Percentiles rank a stretch among this genome's conserved stretches.
phyloP scores from a whole-genome alignment of 2,329 filamentous ascomycete genomes.

The Rutstroemia sydowiana region DNA sequence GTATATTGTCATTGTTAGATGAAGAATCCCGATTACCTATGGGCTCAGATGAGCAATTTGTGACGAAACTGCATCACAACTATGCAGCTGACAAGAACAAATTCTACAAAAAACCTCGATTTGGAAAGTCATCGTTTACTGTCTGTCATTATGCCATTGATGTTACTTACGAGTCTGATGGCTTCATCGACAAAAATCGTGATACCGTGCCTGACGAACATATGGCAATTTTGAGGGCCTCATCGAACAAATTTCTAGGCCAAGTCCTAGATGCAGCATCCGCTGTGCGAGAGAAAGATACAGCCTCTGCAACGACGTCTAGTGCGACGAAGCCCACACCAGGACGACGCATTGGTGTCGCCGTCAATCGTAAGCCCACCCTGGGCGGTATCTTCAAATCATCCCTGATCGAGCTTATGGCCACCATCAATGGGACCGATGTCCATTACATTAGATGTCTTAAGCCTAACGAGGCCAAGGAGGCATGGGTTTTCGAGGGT shows the following conservation, averaged over 20 bases:
- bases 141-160: conserved; percentile 98
- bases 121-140: conserved; percentile 95
- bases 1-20: conserved; percentile 84
- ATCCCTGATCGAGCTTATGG: conserved; percentile 95
- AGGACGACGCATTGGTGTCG: conserved; percentile 82
- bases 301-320: conserved; percentile 49
- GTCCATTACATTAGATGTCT: conserved; percentile 99
- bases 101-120: conserved; percentile 97
- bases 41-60: conserved; percentile 95
- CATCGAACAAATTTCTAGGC: conserved; percentile 76
- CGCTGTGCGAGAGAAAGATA: conserved; percentile 83
- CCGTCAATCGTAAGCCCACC: conserved; percentile 92
- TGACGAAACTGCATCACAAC: conserved; percentile 92
- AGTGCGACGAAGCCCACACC: conserved; percentile 72
- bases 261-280: conserved; percentile 81
- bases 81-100: conserved; percentile 85
- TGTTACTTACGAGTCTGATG: conserved; percentile 97
- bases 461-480: conserved; percentile 96
- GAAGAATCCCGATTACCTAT: conserved; percentile 95
- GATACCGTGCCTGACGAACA: conserved; percentile 98
- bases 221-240: conserved; percentile 82
- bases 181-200: conserved; percentile 98
- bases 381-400: conserved; percentile 98
- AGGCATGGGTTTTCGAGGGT: conserved; percentile 95
- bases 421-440: conserved; percentile 94